These are phyloP conservation scores for Tulasnella sp. DNA, from an alignment of 768 basidiomycete genomes.

Conservation along the genomic window DNA sequence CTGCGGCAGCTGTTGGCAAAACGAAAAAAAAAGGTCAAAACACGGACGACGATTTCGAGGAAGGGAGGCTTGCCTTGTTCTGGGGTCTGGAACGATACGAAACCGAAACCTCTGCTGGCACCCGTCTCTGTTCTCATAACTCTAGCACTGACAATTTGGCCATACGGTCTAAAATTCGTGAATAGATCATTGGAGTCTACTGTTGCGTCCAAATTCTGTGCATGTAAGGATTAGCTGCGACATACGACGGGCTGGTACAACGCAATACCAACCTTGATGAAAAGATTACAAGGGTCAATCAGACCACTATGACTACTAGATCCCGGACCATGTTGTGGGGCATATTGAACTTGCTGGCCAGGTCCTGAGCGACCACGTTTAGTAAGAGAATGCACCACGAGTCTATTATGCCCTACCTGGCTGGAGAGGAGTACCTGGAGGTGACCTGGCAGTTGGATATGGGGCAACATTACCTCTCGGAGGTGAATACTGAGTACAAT, in stretches of 20 bases:
- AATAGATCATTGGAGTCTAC: constrained; percentile 80
- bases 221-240: constrained; percentile 14
- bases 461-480: background rate
- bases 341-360: constrained; percentile 79
- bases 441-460: too few species aligned
- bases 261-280: constrained; percentile 51
- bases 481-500: background rate
- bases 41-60: background rate
- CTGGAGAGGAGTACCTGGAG: too few species aligned
- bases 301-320: constrained; percentile 72
- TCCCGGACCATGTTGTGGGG: constrained; percentile 61
- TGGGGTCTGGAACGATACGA: constrained; percentile 75
- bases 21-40: background rate
- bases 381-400: too few species aligned
- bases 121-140: constrained; percentile 82
- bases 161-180: constrained; percentile 74
- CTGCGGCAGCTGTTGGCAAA: constrained; percentile 46
- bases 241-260: background rate
- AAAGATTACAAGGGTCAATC: constrained; percentile 82
- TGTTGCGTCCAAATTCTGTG: constrained; percentile 68
- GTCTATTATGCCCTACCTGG: too few species aligned
- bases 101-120: constrained; percentile 79
- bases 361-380: constrained; percentile 45
- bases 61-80: constrained; percentile 47
- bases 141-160: constrained; percentile 82